Evolutionary conservation across 768 basidiomycete genomes (phyloP).

Genomic region (Mycena indigotica): DNA sequence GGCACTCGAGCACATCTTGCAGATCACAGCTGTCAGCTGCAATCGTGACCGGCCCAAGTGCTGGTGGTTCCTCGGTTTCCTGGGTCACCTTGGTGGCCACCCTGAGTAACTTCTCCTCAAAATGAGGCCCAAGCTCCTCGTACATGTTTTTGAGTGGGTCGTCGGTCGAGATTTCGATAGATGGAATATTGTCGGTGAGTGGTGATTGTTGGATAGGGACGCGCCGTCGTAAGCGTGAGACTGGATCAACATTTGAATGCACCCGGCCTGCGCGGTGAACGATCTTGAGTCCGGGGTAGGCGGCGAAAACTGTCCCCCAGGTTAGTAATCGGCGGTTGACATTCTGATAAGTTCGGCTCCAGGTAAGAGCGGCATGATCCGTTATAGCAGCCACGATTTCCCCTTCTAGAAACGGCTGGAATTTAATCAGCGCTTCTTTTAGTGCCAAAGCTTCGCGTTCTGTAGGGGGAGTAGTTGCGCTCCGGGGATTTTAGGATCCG

Average conservation of each 20-base stretch:
- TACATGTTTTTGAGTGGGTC: conserved; percentile 29
- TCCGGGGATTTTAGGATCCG: conserved; percentile 35
- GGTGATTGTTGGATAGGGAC: conserved; percentile 26
- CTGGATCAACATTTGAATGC: conserved; percentile 44
- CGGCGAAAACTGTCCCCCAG: conserved; percentile 39
- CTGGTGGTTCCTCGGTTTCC: too few species aligned
- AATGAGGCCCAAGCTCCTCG: conserved; percentile 25
- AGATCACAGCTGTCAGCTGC: too few species aligned
- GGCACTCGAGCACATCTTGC: too few species aligned
- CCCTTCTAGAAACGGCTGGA: conserved; percentile 40
- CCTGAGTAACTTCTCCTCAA: conserved; percentile 27
- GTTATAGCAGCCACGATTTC: conserved; percentile 32
- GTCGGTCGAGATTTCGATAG: background rate
- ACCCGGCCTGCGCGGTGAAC: conserved; percentile 40
- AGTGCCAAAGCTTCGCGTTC: conserved; percentile 41
- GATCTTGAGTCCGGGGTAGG: conserved; percentile 38
- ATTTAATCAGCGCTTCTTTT: conserved; percentile 41
- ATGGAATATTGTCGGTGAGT: background rate
- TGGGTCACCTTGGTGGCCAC: conserved; percentile 15
- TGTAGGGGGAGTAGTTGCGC: conserved; percentile 38
- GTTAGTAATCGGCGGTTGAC: conserved; percentile 37
- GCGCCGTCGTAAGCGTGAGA: conserved; percentile 32
- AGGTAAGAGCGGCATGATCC: conserved; percentile 37
- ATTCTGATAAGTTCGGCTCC: conserved; percentile 41
- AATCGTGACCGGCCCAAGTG: too few species aligned